Base-by-base conservation (phyloP, 2,329 filamentous ascomycete species). In the Zymoseptoria crescenta region DNA sequence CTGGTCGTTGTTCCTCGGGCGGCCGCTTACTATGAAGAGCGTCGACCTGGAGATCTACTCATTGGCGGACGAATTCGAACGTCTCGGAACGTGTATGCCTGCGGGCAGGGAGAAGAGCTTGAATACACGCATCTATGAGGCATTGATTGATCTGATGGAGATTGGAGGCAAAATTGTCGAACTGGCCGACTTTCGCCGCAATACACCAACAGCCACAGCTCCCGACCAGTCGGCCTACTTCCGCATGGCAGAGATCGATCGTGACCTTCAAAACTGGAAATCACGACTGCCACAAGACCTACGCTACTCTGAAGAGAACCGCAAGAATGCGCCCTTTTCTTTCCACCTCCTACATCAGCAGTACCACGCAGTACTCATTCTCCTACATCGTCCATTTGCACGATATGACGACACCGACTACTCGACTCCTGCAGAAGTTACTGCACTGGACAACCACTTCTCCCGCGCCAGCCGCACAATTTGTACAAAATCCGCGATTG, bases 101-200 rank as follows among this genome's bases (percentile, higher is more conserved):
- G 66, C 62, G 28, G 64, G 65, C 8, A 55, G 51, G 7, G 60
- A 56, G 10, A 64, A 63, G 52, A 66, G 64, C 52, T 35, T 68
- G n/a, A 62, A 68, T 50, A 67, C 62, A 2, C 62, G 62, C 9
- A 67, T 68, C 2, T 68, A 68, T 57, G 66, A 68, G 54, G 66
- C 66, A 4, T 52, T 68, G 27, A 65, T 68, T 7, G 65, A 67
- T 13, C 57, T 68, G 10, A 68, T 68, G 66, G 65, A 67, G 51
- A 66, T 68, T 45, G 66, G 64, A 10, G 66, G 66, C 9, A 67
- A 68, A 57, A 67, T 68, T 30, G 66, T 67, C 4, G 66, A 68
- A 56, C 61, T 63, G 30, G 59, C 65, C 8, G 64, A 68, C 35
- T 65, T 66, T 54, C 59, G 63, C 8, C 61, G 60, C 28, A 54